Base-by-base conservation (phyloP, 306 rosid genomes). In the Potentilla sterilis region DNA sequence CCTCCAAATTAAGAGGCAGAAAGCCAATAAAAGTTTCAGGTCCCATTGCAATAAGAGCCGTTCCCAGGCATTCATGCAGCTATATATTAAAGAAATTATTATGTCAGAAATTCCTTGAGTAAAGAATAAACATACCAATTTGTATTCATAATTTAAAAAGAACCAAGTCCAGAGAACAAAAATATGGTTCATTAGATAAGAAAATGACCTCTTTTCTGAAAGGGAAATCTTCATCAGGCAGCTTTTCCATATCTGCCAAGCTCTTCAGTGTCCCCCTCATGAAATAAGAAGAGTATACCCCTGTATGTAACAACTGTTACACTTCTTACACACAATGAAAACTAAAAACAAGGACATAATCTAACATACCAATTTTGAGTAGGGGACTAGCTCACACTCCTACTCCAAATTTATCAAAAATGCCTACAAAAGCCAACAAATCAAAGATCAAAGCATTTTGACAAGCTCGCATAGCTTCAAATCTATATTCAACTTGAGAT, bases 21-120 rank as follows among this genome's bases (percentile, higher is more conserved):
- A 89, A 61, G 70, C 90, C 88, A 79, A 90, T 67, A 77, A 95
- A 87, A 32, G 83, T 83, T 86, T 90, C 89, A 68, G 99, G 97
- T 72, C 99, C 97, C 89, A 92, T 83, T 10, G 93, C 93, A 74
- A 81, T 86, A 75, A 95, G 89, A 83, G 96, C 96, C 34, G 90
- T 81, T 81, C 97, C 97, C n/a, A 95, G 79, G 89, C 99, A 95
- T 69, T 85, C 96, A 83, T 95, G 92, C 78, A 95, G 81, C 99
- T 95, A 87, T 73, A 85, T 6, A 32, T 67, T 63, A 59, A 70
- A 12, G 8, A 61, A 75, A 24, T 13, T 4, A 40, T 44, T 64
- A 48, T 1, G 58, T 75, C 70, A 69, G 70, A 3, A 44, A 58
- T 51, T 21, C 67, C 18, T 8, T 19, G 11, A 11, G 47, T 15